A percentile compares a stretch with the other conserved stretches of the same genome.
phyloP scores from a whole-genome alignment of 768 basidiomycete species.

The Suillus bovinus region DNA sequence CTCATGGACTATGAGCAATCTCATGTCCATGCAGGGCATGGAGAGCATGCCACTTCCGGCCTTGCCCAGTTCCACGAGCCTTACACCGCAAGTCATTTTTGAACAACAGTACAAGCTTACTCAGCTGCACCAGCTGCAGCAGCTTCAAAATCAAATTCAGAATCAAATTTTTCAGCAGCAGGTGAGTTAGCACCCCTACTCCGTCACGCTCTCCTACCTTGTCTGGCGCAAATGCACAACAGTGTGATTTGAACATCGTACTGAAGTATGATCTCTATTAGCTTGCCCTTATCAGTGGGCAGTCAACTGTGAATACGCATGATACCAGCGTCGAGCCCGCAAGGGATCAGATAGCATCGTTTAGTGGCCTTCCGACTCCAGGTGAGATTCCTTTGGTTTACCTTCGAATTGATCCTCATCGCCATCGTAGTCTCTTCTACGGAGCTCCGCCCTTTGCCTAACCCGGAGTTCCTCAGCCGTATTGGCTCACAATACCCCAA shows the following conservation, averaged over 20 bases:
- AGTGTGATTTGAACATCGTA: slow-evolving; percentile 1
- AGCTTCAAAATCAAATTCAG: slow-evolving; percentile 82
- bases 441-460: slow-evolving; percentile 62
- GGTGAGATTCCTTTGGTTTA: slow-evolving; percentile 41
- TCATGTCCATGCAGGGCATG: slow-evolving; percentile 51
- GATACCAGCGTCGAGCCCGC: slow-evolving; percentile 36
- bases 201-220: slow-evolving; percentile 22
- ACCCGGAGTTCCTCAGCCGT: slow-evolving; percentile 61
- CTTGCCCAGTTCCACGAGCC: slow-evolving; percentile 21
- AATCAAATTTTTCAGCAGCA: slow-evolving; percentile 90
- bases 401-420: slow-evolving; percentile 17
- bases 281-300: slow-evolving; percentile 70
- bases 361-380: slow-evolving; percentile 66
- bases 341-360: slow-evolving; percentile 36
- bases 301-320: slow-evolving; percentile 35
- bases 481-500: slow-evolving; percentile 52
- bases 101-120: slow-evolving; percentile 80
- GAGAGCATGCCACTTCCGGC: slow-evolving; percentile 24
- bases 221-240: neutral
- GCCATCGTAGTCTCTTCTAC: slow-evolving; percentile 54
- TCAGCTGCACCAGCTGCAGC: slow-evolving; percentile 75
- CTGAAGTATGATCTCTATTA: slow-evolving; percentile 28
- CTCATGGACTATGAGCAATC: slow-evolving; percentile 43
- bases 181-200: slow-evolving; percentile 42
- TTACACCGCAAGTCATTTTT: slow-evolving; percentile 52